These are phyloP conservation scores for Mycena galopus DNA, from an alignment of 768 basidiomycete genomes.

Conservation along the genomic window DNA sequence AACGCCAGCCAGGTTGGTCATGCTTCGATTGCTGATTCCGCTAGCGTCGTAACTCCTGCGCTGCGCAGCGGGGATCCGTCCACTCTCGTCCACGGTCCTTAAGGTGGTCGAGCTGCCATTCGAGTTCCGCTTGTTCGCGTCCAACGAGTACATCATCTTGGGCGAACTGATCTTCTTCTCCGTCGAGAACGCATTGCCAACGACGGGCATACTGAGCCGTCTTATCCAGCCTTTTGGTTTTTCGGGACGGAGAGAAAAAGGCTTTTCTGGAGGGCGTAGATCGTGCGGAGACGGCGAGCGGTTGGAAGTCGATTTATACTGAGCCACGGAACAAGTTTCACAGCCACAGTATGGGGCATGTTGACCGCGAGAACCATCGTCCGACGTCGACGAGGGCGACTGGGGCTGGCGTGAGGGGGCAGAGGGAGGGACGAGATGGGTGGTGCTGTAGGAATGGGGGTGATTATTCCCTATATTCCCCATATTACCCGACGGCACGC, in stretches of 20 bases:
- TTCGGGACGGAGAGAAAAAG: conserved; percentile 60
- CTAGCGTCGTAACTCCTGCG: conserved; percentile 57
- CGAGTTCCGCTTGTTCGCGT: conserved; percentile 56
- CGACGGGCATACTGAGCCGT: conserved; percentile 82
- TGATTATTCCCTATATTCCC: conserved; percentile 13
- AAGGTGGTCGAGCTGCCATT: conserved; percentile 60
- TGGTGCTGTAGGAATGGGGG: conserved; percentile 55
- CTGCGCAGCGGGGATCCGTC: conserved; percentile 46
- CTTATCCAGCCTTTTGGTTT: conserved; percentile 83
- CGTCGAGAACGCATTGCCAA: conserved; percentile 67
- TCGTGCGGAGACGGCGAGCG: conserved; percentile 46
- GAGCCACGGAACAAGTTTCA: conserved; percentile 69
- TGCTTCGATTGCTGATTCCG: conserved; percentile 63
- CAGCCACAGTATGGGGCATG: conserved; percentile 80
- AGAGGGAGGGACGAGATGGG: conserved; percentile 56
- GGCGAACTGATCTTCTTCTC: conserved; percentile 62
- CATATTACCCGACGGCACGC: conserved; percentile 8
- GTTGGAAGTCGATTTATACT: conserved; percentile 59
- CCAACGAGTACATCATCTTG: conserved; percentile 56
- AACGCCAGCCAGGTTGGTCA: conserved; percentile 59
- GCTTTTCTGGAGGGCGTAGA: conserved; percentile 57
- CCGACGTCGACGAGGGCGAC: conserved; percentile 37
- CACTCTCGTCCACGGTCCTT: conserved; percentile 61
- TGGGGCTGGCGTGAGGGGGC: conserved; percentile 37
- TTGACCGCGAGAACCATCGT: conserved; percentile 40